Conservation (phyloP, 495 filamentous ascomycete genomes). For the Ramalina peruviana region DNA sequence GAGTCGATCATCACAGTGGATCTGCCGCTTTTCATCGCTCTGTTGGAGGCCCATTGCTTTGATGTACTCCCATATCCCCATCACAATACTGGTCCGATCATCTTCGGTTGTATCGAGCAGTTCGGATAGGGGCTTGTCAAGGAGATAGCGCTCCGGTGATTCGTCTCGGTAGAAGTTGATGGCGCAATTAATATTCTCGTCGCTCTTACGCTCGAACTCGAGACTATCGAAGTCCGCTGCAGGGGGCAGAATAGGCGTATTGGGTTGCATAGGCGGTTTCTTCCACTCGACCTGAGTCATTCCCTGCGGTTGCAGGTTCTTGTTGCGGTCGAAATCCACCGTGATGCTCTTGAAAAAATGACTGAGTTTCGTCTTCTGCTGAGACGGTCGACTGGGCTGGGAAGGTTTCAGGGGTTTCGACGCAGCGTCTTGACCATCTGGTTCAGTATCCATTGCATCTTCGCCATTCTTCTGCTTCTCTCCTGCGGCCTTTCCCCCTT, state of each 20-base stretch:
- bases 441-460: constrained; percentile 49
- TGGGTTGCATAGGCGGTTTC: constrained; percentile 46
- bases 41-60: constrained; percentile 75
- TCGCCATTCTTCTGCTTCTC: constrained; percentile 21
- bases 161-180: constrained; percentile 82
- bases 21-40: constrained; percentile 81
- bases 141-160: constrained; percentile 63
- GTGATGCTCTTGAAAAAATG: constrained; percentile 91
- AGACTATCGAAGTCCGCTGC: constrained; percentile 76
- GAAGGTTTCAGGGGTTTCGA: background rate
- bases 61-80: constrained; percentile 93
- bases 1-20: constrained; percentile 76
- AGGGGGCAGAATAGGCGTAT: constrained; percentile 30
- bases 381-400: constrained; percentile 19
- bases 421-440: constrained; percentile 28
- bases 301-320: constrained; percentile 36
- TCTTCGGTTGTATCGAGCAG: constrained; percentile 79
- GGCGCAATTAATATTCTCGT: constrained; percentile 84
- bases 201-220: constrained; percentile 78
- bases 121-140: constrained; percentile 67
- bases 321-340: constrained; percentile 66
- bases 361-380: constrained; percentile 51
- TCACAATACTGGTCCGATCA: constrained; percentile 68
- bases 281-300: constrained; percentile 57
- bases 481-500: constrained; percentile 12